Conservation (phyloP, 2,329 filamentous ascomycete genomes). For the Trichoderma koningii region DNA sequence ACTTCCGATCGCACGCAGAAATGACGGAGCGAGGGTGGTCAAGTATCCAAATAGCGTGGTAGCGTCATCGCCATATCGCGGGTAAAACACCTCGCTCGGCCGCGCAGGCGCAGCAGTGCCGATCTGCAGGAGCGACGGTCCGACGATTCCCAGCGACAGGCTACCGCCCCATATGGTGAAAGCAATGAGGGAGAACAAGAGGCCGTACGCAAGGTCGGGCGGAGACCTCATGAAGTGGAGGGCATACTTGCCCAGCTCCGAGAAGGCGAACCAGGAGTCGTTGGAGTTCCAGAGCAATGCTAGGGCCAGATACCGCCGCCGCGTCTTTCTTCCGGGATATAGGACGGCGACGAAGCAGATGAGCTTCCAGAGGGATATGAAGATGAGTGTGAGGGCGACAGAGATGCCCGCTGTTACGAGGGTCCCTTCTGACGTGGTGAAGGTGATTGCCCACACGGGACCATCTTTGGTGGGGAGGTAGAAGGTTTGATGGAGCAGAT, state of each 20-base stretch:
- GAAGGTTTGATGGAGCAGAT: not conserved
- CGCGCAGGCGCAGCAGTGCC: not conserved
- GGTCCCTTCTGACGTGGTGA: not conserved
- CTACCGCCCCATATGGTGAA: not conserved
- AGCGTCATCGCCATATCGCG: not conserved
- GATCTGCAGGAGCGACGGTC: not conserved
- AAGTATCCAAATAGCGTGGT: not conserved
- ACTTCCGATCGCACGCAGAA: not conserved
- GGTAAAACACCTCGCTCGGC: not conserved
- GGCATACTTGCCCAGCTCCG: not conserved
- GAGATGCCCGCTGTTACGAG: not conserved
- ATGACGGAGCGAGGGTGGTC: not conserved
- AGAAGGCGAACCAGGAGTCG: not conserved
- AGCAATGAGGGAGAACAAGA: not conserved
- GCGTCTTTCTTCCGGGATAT: not conserved
- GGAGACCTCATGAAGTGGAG: not conserved
- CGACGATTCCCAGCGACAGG: not conserved
- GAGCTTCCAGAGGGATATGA: not conserved
- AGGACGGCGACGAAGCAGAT: slow-evolving; percentile 1
- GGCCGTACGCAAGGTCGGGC: not conserved
- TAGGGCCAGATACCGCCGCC: slow-evolving; percentile 2
- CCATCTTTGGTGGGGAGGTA: not conserved
- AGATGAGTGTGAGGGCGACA: not conserved
- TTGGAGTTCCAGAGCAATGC: not conserved
- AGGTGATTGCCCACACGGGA: not conserved